A percentile compares a stretch with the other conserved stretches of the same genome.
Conservation (phyloP, 2,329 filamentous ascomycete species). For the Fusarium neocosmosporiellum region DNA sequence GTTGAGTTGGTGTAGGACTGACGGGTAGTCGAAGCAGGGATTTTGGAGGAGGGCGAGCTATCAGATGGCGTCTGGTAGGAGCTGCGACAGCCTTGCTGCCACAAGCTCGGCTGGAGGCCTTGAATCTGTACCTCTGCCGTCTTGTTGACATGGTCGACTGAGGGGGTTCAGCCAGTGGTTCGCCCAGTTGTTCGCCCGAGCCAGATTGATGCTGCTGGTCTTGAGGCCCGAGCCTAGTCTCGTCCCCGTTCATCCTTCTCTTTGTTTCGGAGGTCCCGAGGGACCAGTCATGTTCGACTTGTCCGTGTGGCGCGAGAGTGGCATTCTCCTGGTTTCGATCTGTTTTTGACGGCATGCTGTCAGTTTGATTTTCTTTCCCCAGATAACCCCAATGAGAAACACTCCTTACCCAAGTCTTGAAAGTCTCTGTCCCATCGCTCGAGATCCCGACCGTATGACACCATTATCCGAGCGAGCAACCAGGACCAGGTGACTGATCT, state of each 20-base stretch:
- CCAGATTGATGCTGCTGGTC: not conserved
- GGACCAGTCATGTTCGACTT: not conserved
- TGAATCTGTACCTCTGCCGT: constrained; percentile 9
- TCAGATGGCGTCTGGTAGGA: not conserved
- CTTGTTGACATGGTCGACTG: not conserved
- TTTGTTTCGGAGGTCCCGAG: not conserved
- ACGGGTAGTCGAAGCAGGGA: constrained; percentile 22
- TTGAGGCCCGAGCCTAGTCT: not conserved
- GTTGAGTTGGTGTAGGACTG: constrained; percentile 32
- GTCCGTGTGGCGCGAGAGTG: not conserved
- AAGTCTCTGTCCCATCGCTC: not conserved
- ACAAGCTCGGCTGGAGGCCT: not conserved
- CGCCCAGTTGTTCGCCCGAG: not conserved
- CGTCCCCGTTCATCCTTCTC: not conserved
- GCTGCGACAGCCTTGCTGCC: constrained; percentile 4
- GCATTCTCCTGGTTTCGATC: not conserved
- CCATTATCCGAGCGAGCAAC: not conserved
- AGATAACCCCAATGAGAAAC: not conserved
- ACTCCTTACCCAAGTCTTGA: not conserved
- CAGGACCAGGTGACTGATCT: not conserved
- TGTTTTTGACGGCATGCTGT: not conserved
- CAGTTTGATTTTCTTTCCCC: not conserved
- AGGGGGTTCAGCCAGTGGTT: not conserved
- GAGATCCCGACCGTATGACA: not conserved
- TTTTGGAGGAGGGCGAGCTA: not conserved